Conservation (phyloP, 352 stramenopile species). For the Blastocystis sp. region DNA sequence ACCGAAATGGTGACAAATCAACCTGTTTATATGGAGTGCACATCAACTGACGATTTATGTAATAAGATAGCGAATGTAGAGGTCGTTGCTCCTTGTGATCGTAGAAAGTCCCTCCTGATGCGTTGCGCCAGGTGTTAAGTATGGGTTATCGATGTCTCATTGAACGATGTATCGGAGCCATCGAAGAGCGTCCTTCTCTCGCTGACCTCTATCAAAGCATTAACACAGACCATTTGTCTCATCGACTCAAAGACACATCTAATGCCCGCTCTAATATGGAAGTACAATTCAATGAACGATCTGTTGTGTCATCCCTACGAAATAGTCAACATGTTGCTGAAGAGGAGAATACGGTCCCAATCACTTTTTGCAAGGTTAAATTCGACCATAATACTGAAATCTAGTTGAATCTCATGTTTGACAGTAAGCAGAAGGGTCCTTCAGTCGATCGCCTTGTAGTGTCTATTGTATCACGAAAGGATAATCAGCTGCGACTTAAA, state of each 20-base stretch:
- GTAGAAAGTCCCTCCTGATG: neutral
- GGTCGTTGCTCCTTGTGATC: neutral
- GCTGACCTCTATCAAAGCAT: neutral
- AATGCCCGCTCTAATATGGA: neutral
- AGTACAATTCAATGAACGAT: neutral
- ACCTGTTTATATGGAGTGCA: neutral
- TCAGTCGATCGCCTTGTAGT: neutral
- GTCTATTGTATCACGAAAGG: neutral
- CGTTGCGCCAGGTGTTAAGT: neutral
- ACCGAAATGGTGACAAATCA: neutral
- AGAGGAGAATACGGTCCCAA: neutral
- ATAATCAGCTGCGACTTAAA: neutral
- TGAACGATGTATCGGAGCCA: neutral
- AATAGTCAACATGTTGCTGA: neutral
- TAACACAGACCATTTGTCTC: neutral
- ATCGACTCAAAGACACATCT: neutral
- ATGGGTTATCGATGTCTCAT: neutral
- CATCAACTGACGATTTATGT: neutral
- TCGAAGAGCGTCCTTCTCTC: neutral
- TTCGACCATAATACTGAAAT: neutral
- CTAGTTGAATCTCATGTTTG: neutral
- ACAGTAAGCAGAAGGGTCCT: neutral
- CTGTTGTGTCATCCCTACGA: neutral
- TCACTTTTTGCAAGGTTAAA: constrained; percentile 19
- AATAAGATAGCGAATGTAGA: neutral